Conservation (phyloP, 2,329 filamentous ascomycete genomes). For the Neocatenulostroma microsporum region DNA sequence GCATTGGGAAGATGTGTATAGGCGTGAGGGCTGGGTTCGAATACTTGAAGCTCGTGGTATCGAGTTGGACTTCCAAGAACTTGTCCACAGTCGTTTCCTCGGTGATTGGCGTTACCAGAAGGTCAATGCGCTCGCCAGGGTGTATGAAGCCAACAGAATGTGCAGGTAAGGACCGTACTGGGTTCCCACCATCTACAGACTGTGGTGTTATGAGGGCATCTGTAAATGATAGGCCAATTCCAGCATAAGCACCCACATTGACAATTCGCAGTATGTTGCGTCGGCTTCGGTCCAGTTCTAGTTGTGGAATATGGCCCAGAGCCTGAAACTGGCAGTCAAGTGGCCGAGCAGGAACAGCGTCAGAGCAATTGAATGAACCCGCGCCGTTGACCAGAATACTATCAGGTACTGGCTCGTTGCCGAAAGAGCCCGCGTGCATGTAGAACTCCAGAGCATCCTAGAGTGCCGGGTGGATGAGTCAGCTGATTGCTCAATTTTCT, state of each 20-base stretch:
- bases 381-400: constrained; percentile 42
- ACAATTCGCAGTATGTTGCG: constrained; percentile 35
- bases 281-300: constrained; percentile 14
- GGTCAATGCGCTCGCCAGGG: constrained; percentile 40
- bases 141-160: constrained; percentile 36
- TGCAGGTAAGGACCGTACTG: constrained; percentile 22
- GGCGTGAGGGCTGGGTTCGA: constrained; percentile 36
- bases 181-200: constrained; percentile 37
- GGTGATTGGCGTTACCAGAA: constrained; percentile 18
- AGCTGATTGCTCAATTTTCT: too few species aligned
- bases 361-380: constrained; percentile 40
- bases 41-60: constrained; percentile 37
- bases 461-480: too few species aligned
- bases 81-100: too few species aligned
- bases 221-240: constrained; percentile 31
- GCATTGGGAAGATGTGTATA: constrained; percentile 30
- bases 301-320: constrained; percentile 5
- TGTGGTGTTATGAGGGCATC: constrained; percentile 29
- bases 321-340: constrained; percentile 34
- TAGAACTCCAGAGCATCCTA: constrained; percentile 40
- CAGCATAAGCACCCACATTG: constrained; percentile 39
- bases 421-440: constrained; percentile 36
- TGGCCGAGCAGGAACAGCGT: constrained; percentile 39
- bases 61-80: constrained; percentile 10
- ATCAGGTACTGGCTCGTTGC: constrained; percentile 42